Evolutionary conservation across 2,329 filamentous ascomycete genomes (phyloP), one percentile per base, ranked within the genome.

Genomic region (Xylariaceae sp.): DNA sequence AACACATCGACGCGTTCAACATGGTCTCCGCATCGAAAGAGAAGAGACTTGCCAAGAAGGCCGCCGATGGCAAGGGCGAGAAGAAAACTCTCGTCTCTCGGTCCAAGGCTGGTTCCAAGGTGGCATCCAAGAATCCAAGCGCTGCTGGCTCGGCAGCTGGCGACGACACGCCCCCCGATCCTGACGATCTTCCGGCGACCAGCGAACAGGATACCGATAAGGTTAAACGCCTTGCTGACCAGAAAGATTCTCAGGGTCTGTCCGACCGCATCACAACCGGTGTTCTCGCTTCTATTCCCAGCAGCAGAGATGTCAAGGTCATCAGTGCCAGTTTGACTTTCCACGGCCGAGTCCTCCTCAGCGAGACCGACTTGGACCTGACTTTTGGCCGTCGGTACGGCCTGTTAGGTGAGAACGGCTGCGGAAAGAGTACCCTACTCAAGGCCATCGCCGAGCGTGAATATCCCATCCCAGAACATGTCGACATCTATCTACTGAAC

Each of bases 401-500:
- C 72, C 80, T 99, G 54, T 79, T 99, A 61, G 94, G 94, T 69
- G 94, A 99, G 83, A 99, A 99, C 87, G 94, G 94, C 63, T 99
- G 94, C 75, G 94, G 94, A 73, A 99, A 99, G 82, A 95, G 89
- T 61, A 99, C 94, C n/a, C 76, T 99, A 32, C 83, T 99, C 70
- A 97, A 96, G 79, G 84, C 94, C 63, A 96, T 99, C 71, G 87
- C 88, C 66, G 86, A 85, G 69, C 88, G 94, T 76, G 95, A 99
- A 75, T 99, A 85, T 72, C 95, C 94, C 60, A 89, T 99, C 70
- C 95, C 94, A 57, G 88, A 96, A 26, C 92, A 96, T 74, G 81
- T 99, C 72, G 95, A 99, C 74, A 95, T 99, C 74, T 99, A 99
- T 77, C 85, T 99, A 43, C 80, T 99, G 64, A 99, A 99, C 76